These are phyloP conservation scores for Lagenaria siceraria DNA, from an alignment of 306 rosid genomes.

Conservation along the genomic window DNA sequence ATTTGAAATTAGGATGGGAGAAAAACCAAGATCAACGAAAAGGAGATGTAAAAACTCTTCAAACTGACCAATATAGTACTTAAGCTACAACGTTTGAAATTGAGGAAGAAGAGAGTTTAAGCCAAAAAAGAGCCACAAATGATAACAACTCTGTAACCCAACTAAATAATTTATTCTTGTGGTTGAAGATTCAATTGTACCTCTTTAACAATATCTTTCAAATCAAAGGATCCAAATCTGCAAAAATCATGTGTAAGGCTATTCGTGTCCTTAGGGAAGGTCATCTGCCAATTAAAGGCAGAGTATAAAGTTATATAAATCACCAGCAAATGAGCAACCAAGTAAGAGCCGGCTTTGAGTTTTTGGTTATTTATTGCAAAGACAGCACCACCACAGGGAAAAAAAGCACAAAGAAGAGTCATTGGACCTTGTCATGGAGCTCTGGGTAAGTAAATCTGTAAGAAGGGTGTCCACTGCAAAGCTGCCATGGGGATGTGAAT, in stretches of 20 bases:
- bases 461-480: neutral
- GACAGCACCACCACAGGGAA: neutral
- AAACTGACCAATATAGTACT: neutral
- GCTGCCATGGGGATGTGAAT: neutral
- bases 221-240: neutral
- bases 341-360: neutral
- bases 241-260: neutral
- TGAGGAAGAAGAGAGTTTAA: neutral
- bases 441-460: neutral
- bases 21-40: neutral
- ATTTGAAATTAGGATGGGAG: neutral
- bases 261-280: neutral
- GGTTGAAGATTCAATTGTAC: neutral
- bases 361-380: neutral
- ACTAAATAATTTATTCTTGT: neutral
- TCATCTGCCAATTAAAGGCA: neutral
- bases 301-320: neutral
- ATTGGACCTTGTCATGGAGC: neutral
- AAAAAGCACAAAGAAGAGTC: neutral
- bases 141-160: neutral
- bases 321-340: neutral
- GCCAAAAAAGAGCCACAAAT: neutral
- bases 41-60: neutral
- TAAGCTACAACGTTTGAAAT: neutral
- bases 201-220: neutral